Base-by-base conservation (phyloP, 768 basidiomycete genomes). In the Leucocoprinus leucothites region DNA sequence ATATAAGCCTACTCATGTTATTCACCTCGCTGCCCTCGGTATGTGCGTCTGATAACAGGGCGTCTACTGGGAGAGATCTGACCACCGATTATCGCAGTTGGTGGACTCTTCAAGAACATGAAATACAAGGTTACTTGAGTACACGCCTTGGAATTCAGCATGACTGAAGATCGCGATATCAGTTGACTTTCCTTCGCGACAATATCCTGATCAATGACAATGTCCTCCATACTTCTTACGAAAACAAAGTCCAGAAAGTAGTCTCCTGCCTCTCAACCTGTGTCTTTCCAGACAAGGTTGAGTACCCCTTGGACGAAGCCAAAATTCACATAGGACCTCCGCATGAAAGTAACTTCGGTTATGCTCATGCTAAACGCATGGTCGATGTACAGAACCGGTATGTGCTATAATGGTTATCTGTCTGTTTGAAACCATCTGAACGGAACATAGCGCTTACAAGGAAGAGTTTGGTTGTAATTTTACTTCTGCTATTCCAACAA, bases 181-280 rank as follows among this genome's bases (percentile, higher is more conserved):
- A 94, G 89, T 80, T 90, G 53, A 91, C 91, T 22, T 97, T 98
- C 80, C 80, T 98, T 19, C 88, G 94, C 18, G 94, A 97, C 65
- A 98, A 98, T 72, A 82, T 88, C 66, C 79, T 94, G 59, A 98
- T 98, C 74, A 98, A 98, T 72, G 92, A 96, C 68, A 94, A 94
- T 69, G 85, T 98, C 40, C 79, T 98, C 19, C 83, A 94, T 66
- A 77, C 81, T 28, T 77, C 93, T 7, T 80, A 91, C 65, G 75
- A 84, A 60, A 73, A 78, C 63, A 76, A 82, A 48, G 79, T 79
- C 19, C 61, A 80, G 59, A 98, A 97, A 71, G 79, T 96, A 61
- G 87, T 98, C 56, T 97, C 95, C 11, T 98, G 95, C 66, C 83
- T 98, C 36, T 97, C 95, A 9, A 98, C 96, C 40, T 98, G 95